A percentile compares a stretch with the other conserved stretches of the same genome.
Evolutionary conservation across 176 grass and related monocot species (phyloP).

Genomic region (Lolium multiflorum): DNA sequence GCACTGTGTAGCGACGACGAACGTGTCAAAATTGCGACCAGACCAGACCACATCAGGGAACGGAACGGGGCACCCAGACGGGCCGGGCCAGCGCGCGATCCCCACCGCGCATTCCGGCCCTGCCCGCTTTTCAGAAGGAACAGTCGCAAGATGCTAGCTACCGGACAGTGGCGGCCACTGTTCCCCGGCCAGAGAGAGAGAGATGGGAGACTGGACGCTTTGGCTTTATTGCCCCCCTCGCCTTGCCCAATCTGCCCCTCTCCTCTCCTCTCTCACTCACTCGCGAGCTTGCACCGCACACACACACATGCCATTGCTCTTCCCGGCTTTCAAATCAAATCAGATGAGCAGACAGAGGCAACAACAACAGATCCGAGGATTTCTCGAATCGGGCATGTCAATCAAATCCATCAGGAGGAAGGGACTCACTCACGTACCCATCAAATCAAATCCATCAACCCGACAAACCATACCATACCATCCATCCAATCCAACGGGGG

Average conservation of each 20-base stretch:
- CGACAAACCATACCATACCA: not conserved
- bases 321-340: too few species aligned
- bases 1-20: not conserved
- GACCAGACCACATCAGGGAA: slow-evolving; percentile 32
- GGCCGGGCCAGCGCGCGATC: slow-evolving; percentile 20
- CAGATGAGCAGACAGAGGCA: slow-evolving; percentile 4
- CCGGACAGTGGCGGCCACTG: slow-evolving; percentile 37
- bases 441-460: slow-evolving; percentile 60
- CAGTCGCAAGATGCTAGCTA: slow-evolving; percentile 46
- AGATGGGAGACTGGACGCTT: not conserved
- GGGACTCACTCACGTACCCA: slow-evolving; percentile 35
- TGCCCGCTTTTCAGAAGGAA: slow-evolving; percentile 61
- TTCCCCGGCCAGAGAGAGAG: slow-evolving; percentile 1
- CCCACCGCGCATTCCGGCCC: slow-evolving; percentile 52
- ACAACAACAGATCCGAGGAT: slow-evolving; percentile 91
- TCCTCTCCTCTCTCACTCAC: not conserved
- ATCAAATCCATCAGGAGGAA: slow-evolving; percentile 79
- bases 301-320: not conserved
- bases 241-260: slow-evolving; percentile 48
- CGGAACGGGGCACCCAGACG: not conserved
- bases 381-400: slow-evolving; percentile 73
- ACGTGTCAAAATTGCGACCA: slow-evolving; percentile 19
- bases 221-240: slow-evolving; percentile 26
- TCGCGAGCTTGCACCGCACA: not conserved
- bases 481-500: not conserved